Conservation (phyloP, 1,284 basidiomycete genomes). For the Sanghuangporus weigelae region DNA sequence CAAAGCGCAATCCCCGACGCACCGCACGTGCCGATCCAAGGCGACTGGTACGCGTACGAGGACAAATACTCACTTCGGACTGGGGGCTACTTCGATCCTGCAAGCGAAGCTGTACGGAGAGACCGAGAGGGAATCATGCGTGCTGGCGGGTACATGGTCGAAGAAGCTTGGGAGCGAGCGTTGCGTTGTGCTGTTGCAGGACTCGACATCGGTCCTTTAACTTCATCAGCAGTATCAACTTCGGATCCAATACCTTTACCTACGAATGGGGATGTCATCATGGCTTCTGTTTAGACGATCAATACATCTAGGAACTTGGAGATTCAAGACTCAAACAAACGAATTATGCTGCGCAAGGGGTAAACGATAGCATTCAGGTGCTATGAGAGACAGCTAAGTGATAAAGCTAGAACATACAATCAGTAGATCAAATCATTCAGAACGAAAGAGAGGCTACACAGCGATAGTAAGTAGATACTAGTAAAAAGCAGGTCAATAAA, state of each 20-base stretch:
- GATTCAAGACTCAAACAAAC: neutral
- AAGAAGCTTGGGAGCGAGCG: slow-evolving; percentile 86
- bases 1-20: slow-evolving; percentile 62
- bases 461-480: neutral
- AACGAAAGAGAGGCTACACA: slow-evolving; percentile 7
- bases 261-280: slow-evolving; percentile 10
- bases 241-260: neutral
- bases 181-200: slow-evolving; percentile 73
- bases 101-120: slow-evolving; percentile 68
- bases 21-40: slow-evolving; percentile 71
- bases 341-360: neutral
- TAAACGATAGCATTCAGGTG: neutral
- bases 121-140: slow-evolving; percentile 78
- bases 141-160: slow-evolving; percentile 78
- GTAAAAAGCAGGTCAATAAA: neutral
- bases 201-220: slow-evolving; percentile 50
- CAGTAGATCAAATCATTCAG: neutral
- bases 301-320: neutral
- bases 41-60: slow-evolving; percentile 70
- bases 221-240: slow-evolving; percentile 3
- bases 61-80: slow-evolving; percentile 53
- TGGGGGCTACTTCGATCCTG: slow-evolving; percentile 58
- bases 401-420: neutral
- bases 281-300: slow-evolving; percentile 8
- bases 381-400: neutral